Conservation (phyloP, 2,329 filamentous ascomycete species). For the Coleophoma eucalyptorum region DNA sequence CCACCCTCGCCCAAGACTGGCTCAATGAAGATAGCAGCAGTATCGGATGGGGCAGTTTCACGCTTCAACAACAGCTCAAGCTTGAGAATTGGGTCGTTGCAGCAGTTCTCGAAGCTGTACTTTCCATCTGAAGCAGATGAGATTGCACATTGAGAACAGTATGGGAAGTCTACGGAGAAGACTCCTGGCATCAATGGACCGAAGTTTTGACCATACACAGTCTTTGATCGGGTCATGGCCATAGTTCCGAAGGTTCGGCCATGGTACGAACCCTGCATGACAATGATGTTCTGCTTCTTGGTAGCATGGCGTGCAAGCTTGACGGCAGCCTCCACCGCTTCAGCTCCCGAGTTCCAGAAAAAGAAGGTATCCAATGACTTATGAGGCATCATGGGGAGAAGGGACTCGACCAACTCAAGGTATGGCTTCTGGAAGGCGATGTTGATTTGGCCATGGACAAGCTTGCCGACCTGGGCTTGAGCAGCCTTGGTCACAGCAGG, state of each 20-base stretch:
- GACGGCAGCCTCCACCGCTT: slow-evolving; percentile 89
- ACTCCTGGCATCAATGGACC: slow-evolving; percentile 34
- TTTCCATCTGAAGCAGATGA: slow-evolving; percentile 23
- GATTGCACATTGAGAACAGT: slow-evolving; percentile 32
- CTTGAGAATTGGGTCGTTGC: slow-evolving; percentile 29
- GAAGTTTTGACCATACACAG: slow-evolving; percentile 29
- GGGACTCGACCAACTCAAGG: slow-evolving; percentile 74
- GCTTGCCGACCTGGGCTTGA: slow-evolving; percentile 29
- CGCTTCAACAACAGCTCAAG: slow-evolving; percentile 60
- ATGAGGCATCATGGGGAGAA: slow-evolving; percentile 81
- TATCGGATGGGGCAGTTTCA: slow-evolving; percentile 55
- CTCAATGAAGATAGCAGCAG: slow-evolving; percentile 88
- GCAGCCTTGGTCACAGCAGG: slow-evolving; percentile 39
- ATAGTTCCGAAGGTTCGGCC: slow-evolving; percentile 80
- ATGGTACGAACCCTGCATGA: slow-evolving; percentile 94
- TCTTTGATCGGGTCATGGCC: slow-evolving; percentile 25
- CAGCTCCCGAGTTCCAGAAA: slow-evolving; percentile 94
- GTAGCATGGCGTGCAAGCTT: slow-evolving; percentile 77
- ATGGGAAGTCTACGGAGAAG: slow-evolving; percentile 32
- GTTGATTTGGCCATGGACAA: slow-evolving; percentile 35
- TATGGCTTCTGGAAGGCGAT: slow-evolving; percentile 35
- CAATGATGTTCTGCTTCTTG: slow-evolving; percentile 46
- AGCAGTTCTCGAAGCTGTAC: slow-evolving; percentile 31
- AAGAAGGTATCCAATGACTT: slow-evolving; percentile 89
- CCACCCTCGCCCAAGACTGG: slow-evolving; percentile 95